Evolutionary conservation across 768 basidiomycete genomes (phyloP).

Genomic region (Boletus edulis): DNA sequence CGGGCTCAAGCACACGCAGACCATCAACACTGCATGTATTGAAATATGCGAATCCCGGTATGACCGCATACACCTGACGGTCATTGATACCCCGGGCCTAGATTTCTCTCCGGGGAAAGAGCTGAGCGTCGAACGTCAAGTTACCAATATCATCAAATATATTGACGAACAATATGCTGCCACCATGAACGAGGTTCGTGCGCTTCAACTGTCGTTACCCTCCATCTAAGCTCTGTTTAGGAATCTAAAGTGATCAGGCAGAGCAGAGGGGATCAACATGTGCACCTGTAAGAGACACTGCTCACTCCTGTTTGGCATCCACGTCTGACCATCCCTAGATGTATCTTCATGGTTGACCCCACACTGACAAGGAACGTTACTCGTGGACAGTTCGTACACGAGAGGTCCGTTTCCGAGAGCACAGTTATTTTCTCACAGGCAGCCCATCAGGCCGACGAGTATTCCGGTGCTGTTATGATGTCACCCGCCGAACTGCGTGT

Average conservation of each 20-base stretch:
- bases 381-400: slow-evolving; percentile 47
- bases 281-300: slow-evolving; percentile 66
- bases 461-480: slow-evolving; percentile 56
- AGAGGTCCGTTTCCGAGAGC: slow-evolving; percentile 62
- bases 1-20: slow-evolving; percentile 55
- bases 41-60: slow-evolving; percentile 85
- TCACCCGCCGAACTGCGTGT: slow-evolving; percentile 77
- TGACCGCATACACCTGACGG: slow-evolving; percentile 74
- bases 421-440: slow-evolving; percentile 53
- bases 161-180: slow-evolving; percentile 80
- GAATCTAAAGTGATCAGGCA: slow-evolving; percentile 87
- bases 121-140: slow-evolving; percentile 76
- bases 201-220: neutral
- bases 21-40: slow-evolving; percentile 65
- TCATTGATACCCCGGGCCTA: slow-evolving; percentile 84
- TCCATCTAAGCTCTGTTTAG: slow-evolving; percentile 35
- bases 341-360: slow-evolving; percentile 85
- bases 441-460: slow-evolving; percentile 48
- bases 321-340: slow-evolving; percentile 42
- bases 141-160: slow-evolving; percentile 71
- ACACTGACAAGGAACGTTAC: slow-evolving; percentile 57
- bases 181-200: slow-evolving; percentile 76
- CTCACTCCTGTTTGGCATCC: neutral
- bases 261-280: slow-evolving; percentile 86
- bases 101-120: slow-evolving; percentile 74